Conservation (phyloP, 169 alveolate genomes). For the Plasmodium relictum region DNA sequence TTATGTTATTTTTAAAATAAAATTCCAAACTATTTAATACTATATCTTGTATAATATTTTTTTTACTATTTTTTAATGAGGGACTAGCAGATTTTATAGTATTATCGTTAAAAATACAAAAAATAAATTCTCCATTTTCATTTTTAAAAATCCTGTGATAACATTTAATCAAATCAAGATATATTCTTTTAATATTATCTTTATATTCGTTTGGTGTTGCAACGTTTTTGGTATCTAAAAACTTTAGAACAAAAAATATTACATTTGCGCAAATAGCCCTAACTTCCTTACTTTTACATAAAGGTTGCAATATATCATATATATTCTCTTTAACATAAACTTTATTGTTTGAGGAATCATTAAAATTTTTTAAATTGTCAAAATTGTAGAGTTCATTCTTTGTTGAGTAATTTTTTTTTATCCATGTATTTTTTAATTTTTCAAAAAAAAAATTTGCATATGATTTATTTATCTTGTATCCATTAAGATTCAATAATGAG, state of each 20-base stretch:
- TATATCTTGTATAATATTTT: slow-evolving; percentile 54
- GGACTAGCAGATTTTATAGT: slow-evolving; percentile 59
- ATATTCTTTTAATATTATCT: slow-evolving; percentile 47
- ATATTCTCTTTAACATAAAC: slow-evolving; percentile 37
- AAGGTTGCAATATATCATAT: slow-evolving; percentile 23
- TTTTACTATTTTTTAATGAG: slow-evolving; percentile 44
- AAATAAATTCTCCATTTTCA: slow-evolving; percentile 34
- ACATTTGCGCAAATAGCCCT: slow-evolving; percentile 32
- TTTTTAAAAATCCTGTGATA: slow-evolving; percentile 43
- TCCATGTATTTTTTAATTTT: not conserved
- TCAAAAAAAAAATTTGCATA: too few species aligned
- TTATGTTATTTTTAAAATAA: slow-evolving; percentile 58
- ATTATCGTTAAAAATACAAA: slow-evolving; percentile 53
- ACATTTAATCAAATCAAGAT: slow-evolving; percentile 18
- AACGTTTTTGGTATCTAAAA: slow-evolving; percentile 33
- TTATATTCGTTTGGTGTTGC: slow-evolving; percentile 38
- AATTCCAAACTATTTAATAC: slow-evolving; percentile 59
- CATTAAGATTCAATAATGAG: too few species aligned
- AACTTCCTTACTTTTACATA: slow-evolving; percentile 42
- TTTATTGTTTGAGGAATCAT: slow-evolving; percentile 13
- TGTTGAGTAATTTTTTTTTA: not conserved
- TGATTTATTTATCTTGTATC: too few species aligned
- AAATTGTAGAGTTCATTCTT: not conserved
- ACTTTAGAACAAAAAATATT: slow-evolving; percentile 40
- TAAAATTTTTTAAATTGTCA: too few species aligned